Evolutionary conservation across 805 yeast genomes (phyloP), one percentile per base, ranked within the genome.

Genomic region (Jamesozyma lodderae): DNA sequence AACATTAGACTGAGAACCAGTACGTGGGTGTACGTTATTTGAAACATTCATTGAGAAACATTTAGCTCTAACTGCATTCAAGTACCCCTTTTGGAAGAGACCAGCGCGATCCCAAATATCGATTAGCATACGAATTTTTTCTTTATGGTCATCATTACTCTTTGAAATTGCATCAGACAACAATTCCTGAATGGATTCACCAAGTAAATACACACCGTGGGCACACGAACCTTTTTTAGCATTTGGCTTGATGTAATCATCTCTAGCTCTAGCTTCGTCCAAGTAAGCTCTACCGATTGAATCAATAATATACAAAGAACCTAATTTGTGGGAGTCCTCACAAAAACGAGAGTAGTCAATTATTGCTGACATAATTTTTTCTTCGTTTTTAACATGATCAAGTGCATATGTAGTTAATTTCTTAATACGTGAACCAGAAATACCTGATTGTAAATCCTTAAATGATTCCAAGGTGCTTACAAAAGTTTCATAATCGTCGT

Each of bases 371-470:
- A 56, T 50, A 29, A 58, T 33, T 35, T 42, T 38, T 34, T 55
- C 58, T 44, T 51, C 61, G 40, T 44, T 66, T 43, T 55, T 62
- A 40, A 81, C 81, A 59, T 86, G 75, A 47, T 72, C 73, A 43
- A 79, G 68, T 41, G 95, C 94, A 44, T 83, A 59, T 41, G 83
- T 81, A 33, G 90, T 83, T 56, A 88, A 68, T 54, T 79, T 79
- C 60, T 84, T 84, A 62, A 90, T 92, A 66, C 96, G 86, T 40
- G 95, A 78, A 31, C 97, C 97, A 21, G 96, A 87, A 37, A 90
- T 92, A 43, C 98, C 97, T 13, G 95, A 75, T 62, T 79, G 81
- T 51, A 81, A 63, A 5, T 72, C 68, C 45, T 57, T 64, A 37
- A 68, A 63, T 40, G 68, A 67, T 44, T 62, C 63, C 51, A 68